Conservation (phyloP, 352 stramenopile species). For the Phytophthora fragariaefolia region DNA sequence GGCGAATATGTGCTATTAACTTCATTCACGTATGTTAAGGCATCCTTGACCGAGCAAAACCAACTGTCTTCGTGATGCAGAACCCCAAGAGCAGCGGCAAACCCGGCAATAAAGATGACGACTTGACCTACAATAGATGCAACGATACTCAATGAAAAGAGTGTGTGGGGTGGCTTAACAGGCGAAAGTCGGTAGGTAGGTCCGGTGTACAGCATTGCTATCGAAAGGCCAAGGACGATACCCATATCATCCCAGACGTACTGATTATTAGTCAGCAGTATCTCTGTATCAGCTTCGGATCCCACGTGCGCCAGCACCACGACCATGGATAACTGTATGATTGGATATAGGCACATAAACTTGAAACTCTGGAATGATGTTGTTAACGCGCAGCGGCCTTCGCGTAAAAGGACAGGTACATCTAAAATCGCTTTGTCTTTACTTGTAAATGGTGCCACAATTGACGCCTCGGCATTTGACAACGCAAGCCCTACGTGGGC, state of each 20-base stretch:
- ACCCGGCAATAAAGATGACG: constrained; percentile 53
- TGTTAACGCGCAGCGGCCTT: constrained; percentile 83
- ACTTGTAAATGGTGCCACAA: constrained; percentile 90
- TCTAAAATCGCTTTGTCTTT: constrained; percentile 79
- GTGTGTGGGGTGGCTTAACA: constrained; percentile 49
- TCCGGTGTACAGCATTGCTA: constrained; percentile 62
- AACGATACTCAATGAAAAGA: constrained; percentile 59
- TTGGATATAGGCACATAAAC: constrained; percentile 62
- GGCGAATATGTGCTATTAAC: constrained; percentile 14
- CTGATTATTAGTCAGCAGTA: constrained; percentile 69
- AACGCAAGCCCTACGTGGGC: constrained; percentile 90
- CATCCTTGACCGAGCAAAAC: constrained; percentile 55
- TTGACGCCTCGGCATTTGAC: constrained; percentile 82
- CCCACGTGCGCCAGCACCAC: constrained; percentile 39
- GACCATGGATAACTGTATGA: constrained; percentile 61
- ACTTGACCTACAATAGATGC: constrained; percentile 59
- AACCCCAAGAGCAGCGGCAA: constrained; percentile 41
- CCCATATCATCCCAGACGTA: constrained; percentile 66
- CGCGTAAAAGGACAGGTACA: constrained; percentile 78
- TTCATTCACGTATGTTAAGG: constrained; percentile 27
- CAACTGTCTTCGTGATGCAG: constrained; percentile 42
- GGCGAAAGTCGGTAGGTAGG: constrained; percentile 40
- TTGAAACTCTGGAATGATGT: constrained; percentile 68
- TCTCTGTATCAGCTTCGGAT: constrained; percentile 13
- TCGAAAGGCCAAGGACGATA: constrained; percentile 57